Base-by-base conservation (phyloP, 495 filamentous ascomycete species). In the Penicillium parvum region DNA sequence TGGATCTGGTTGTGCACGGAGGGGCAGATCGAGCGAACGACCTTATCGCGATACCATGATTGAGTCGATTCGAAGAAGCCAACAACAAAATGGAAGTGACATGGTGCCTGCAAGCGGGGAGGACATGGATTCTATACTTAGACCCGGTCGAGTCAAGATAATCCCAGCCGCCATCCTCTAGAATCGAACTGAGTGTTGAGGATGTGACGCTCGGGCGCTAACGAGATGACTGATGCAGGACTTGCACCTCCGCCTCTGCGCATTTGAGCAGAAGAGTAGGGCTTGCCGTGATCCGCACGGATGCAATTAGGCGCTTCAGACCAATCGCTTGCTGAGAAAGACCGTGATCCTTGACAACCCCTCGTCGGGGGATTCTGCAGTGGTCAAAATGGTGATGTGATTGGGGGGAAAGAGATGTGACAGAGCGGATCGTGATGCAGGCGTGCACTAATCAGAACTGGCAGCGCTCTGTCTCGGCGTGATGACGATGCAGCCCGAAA, bases 61-160 rank as follows among this genome's bases (percentile, higher is more conserved):
- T 38, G 25, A n/a, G 14, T 25, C 12, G 36, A 22, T 14, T 17
- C 18, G 30, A n/a, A 22, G 19, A 43, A 50, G 43, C 40, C 45
- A 29, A 9, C 11, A 28, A 14, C 30, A 34, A 23, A 15, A 10
- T 32, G 30, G 15, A 21, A 37, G 28, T 35, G 23, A 14, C 22
- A 38, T 37, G 36, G 32, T 37, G 29, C 44, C 25, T 14, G 21
- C 43, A 39, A 32, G 46, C 39, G 34, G 38, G 47, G 28, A 38
- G 34, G 40, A 40, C 43, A 58, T 43, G 39, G 41, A 45, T 55
- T 47, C 55, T 58, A 58, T 55, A 58, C 48, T 55, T 58, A 58
- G 55, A 40, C 33, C 12, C 32, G 33, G n/a, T n/a, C n/a, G n/a
- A n/a, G n/a, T n/a, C n/a, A 43, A 15, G 34, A 27, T 25, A 41